Conservation (phyloP, 352 stramenopile species). For the Phytopythium montanum region DNA sequence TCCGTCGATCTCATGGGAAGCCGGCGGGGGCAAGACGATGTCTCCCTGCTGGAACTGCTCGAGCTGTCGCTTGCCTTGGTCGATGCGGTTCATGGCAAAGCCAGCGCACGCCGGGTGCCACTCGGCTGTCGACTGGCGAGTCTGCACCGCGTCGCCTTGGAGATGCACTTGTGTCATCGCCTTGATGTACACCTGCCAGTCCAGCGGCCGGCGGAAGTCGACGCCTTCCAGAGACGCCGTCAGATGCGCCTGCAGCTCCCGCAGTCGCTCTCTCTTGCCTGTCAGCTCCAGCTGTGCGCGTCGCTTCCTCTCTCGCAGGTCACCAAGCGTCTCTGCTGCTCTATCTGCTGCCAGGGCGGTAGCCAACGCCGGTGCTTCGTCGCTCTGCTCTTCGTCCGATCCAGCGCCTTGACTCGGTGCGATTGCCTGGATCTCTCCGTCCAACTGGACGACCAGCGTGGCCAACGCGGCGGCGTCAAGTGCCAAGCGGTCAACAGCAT, state of each 20-base stretch:
- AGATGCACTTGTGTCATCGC: constrained; percentile 45
- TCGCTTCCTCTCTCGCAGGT: constrained; percentile 23
- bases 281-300: constrained; percentile 21
- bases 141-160: constrained; percentile 22
- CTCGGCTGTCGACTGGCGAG: constrained; percentile 12
- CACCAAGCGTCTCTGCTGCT: constrained; percentile 3
- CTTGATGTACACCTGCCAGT: constrained; percentile 59
- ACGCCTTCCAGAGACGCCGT: constrained; percentile 56
- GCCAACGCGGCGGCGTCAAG: constrained; percentile 28
- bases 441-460: constrained; percentile 35
- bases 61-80: constrained; percentile 18
- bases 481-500: constrained; percentile 32
- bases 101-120: constrained; percentile 48
- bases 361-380: constrained; percentile 1
- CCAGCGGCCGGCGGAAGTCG: constrained; percentile 36
- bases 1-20: constrained; percentile 66
- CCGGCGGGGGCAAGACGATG: constrained; percentile 42
- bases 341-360: too few species aligned
- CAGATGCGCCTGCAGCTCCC: constrained; percentile 44
- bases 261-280: constrained; percentile 24
- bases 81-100: constrained; percentile 51
- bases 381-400: background rate
- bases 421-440: constrained; percentile 27
- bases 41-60: constrained; percentile 44
- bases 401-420: constrained; percentile 7